phyloP scores from a whole-genome alignment of 805 yeast species.

The Yamadazyma phyllophila region DNA sequence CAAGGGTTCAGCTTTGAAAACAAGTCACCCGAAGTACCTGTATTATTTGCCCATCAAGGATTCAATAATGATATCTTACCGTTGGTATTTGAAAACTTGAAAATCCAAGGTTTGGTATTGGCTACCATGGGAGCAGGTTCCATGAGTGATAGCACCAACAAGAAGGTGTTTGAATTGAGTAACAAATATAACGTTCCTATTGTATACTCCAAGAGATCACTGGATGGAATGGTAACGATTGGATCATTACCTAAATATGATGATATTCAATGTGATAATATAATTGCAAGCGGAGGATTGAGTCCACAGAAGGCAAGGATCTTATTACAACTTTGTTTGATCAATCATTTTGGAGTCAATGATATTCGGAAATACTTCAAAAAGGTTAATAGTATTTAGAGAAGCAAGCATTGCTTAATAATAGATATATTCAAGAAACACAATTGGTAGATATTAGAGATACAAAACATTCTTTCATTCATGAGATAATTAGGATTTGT shows the following conservation, averaged over 20 bases:
- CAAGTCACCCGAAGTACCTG: slow-evolving; percentile 47
- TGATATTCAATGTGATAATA: slow-evolving; percentile 27
- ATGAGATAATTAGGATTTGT: slow-evolving; percentile 20
- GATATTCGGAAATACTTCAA: slow-evolving; percentile 46
- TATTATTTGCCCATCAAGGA: slow-evolving; percentile 62
- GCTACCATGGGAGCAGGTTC: slow-evolving; percentile 78
- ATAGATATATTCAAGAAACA: slow-evolving; percentile 1
- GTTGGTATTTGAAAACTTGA: slow-evolving; percentile 43
- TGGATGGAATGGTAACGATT: slow-evolving; percentile 68
- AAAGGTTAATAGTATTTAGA: slow-evolving; percentile 15
- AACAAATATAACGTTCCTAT: slow-evolving; percentile 47
- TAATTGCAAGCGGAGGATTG: slow-evolving; percentile 62
- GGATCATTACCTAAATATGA: slow-evolving; percentile 38
- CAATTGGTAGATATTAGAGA: neutral
- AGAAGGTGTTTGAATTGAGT: slow-evolving; percentile 38
- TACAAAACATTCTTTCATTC: neutral
- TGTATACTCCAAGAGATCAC: slow-evolving; percentile 62
- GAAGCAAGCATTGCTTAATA: neutral
- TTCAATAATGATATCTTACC: slow-evolving; percentile 49
- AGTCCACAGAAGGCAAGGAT: slow-evolving; percentile 66
- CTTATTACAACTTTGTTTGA: slow-evolving; percentile 54
- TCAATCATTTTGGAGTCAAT: slow-evolving; percentile 33
- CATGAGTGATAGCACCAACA: slow-evolving; percentile 49
- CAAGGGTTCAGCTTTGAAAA: slow-evolving; percentile 16
- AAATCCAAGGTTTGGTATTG: slow-evolving; percentile 54